phyloP scores from a whole-genome alignment of 2,329 filamentous ascomycete genomes.

The Talaromyces sp. region DNA sequence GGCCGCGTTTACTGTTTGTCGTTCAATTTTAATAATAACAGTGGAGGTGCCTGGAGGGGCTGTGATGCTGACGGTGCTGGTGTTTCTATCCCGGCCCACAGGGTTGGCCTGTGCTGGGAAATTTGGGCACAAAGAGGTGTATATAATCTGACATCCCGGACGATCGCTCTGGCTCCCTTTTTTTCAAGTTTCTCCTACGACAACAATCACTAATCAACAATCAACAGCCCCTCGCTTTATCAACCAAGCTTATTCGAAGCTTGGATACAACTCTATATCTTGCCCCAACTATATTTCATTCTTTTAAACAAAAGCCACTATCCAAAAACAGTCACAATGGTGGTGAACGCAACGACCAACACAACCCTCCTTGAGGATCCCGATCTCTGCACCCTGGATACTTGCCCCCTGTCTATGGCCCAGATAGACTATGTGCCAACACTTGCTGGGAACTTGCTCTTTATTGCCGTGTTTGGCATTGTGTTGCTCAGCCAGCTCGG shows the following conservation, averaged over 20 bases:
- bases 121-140: background rate
- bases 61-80: background rate
- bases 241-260: too few species aligned
- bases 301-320: too few species aligned
- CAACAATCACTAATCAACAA: background rate
- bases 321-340: background rate
- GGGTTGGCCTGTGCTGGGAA: background rate
- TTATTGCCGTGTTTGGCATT: slow-evolving; percentile 47
- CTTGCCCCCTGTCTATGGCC: slow-evolving; percentile 29
- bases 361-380: slow-evolving; percentile 3
- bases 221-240: background rate
- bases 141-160: background rate
- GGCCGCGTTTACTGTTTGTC: too few species aligned
- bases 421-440: slow-evolving; percentile 52
- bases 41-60: background rate
- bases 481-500: slow-evolving; percentile 37
- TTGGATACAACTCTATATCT: background rate
- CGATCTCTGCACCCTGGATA: slow-evolving; percentile 29
- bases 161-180: background rate
- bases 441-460: slow-evolving; percentile 49
- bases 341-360: background rate
- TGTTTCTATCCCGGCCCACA: background rate
- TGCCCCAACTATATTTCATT: background rate
- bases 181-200: background rate
- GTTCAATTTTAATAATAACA: too few species aligned